Evolutionary conservation across 345 rosid genomes (phyloP).

Genomic region (Melaleuca alternifolia): DNA sequence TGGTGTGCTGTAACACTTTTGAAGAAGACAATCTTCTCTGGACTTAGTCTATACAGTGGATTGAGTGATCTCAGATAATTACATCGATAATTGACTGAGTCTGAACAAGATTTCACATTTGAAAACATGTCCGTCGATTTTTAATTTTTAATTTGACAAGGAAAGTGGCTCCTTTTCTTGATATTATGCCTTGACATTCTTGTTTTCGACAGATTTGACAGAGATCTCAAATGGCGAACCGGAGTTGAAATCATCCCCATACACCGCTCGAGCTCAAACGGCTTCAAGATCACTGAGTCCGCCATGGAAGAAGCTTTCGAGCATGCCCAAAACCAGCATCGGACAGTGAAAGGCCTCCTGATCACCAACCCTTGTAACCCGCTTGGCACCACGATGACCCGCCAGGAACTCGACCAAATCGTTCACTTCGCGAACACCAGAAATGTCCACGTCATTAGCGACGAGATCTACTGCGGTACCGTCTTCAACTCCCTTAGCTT

Average conservation of each 20-base stretch:
- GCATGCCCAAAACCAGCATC: slow-evolving; percentile 32
- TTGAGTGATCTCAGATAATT: background rate
- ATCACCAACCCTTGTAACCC: slow-evolving; percentile 93
- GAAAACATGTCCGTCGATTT: background rate
- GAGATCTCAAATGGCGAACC: slow-evolving; percentile 81
- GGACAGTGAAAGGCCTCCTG: slow-evolving; percentile 59
- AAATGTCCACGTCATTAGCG: slow-evolving; percentile 57
- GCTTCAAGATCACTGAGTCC: slow-evolving; percentile 35
- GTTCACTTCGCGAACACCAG: slow-evolving; percentile 35
- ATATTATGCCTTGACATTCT: background rate
- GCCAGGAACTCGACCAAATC: slow-evolving; percentile 43
- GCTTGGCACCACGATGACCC: slow-evolving; percentile 59
- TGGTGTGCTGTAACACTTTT: background rate
- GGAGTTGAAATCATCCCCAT: slow-evolving; percentile 60
- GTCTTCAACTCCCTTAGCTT: slow-evolving; percentile 53
- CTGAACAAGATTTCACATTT: background rate
- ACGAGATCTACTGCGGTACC: slow-evolving; percentile 75
- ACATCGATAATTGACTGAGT: background rate
- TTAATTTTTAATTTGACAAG: background rate
- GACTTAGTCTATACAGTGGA: background rate
- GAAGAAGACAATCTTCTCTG: background rate
- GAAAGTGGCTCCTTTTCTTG: background rate
- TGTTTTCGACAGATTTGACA: slow-evolving; percentile 38
- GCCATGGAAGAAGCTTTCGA: slow-evolving; percentile 63
- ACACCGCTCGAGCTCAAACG: slow-evolving; percentile 41